Percentiles rank a stretch among this genome's conserved stretches.
Evolutionary conservation across 768 basidiomycete genomes (phyloP).

Genomic region (Trametes meyenii): DNA sequence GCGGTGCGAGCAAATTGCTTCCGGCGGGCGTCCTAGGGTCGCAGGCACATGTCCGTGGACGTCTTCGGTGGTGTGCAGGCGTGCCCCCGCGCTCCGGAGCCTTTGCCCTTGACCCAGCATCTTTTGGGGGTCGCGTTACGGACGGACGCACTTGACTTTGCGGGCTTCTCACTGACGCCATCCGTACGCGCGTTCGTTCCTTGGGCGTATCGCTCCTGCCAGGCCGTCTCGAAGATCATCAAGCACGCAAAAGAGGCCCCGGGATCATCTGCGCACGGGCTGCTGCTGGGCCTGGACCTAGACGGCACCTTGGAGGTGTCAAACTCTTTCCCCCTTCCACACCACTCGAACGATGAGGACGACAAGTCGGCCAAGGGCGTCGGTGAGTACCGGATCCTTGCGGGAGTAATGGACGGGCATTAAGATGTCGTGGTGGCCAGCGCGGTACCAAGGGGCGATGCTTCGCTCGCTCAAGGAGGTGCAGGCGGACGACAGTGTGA

Average conservation of each 20-base stretch:
- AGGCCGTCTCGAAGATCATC: slow-evolving; percentile 93
- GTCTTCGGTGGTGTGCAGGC: slow-evolving; percentile 1
- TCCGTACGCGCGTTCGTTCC: slow-evolving; percentile 3
- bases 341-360: slow-evolving; percentile 73
- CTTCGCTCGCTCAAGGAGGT: slow-evolving; percentile 88
- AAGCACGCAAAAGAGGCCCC: slow-evolving; percentile 86
- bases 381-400: slow-evolving; percentile 49
- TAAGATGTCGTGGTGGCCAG: slow-evolving; percentile 38
- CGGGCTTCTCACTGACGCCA: background rate
- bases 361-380: slow-evolving; percentile 78
- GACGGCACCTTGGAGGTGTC: slow-evolving; percentile 90
- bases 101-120: slow-evolving; percentile 1
- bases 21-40: slow-evolving; percentile 15
- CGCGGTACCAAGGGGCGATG: slow-evolving; percentile 84
- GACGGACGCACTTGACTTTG: background rate
- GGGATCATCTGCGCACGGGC: slow-evolving; percentile 75
- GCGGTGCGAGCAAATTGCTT: slow-evolving; percentile 9
- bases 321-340: slow-evolving; percentile 85
- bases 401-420: slow-evolving; percentile 5
- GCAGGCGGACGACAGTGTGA: slow-evolving; percentile 86
- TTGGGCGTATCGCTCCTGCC: slow-evolving; percentile 10
- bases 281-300: slow-evolving; percentile 88
- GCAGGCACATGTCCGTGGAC: slow-evolving; percentile 9
- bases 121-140: slow-evolving; percentile 13
- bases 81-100: slow-evolving; percentile 6